Percentiles rank a stretch among this genome's conserved stretches.
phyloP scores from a whole-genome alignment of 1,139 yeast species.

The Blastobotrys aristatus region DNA sequence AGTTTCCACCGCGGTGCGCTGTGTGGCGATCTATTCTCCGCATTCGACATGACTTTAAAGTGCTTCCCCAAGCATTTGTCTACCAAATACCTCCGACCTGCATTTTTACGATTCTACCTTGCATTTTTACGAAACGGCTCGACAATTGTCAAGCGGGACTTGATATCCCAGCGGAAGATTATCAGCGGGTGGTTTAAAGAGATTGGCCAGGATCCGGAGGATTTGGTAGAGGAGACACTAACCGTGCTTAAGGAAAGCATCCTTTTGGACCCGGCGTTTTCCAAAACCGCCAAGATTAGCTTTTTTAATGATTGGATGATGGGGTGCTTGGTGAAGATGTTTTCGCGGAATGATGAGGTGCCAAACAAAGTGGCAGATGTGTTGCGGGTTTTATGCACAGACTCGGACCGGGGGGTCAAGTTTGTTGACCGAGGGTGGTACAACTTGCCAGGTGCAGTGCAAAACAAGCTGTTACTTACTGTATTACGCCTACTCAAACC shows the following conservation, averaged over 20 bases:
- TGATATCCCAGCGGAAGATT: slow-evolving; percentile 52
- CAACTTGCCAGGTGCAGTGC: slow-evolving; percentile 23
- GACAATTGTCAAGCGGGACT: slow-evolving; percentile 55
- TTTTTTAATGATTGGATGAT: slow-evolving; percentile 76
- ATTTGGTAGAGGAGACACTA: slow-evolving; percentile 41
- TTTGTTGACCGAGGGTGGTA: slow-evolving; percentile 60
- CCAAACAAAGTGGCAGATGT: slow-evolving; percentile 43
- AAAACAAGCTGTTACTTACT: slow-evolving; percentile 61
- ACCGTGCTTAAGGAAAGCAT: slow-evolving; percentile 48
- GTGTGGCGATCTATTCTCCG: slow-evolving; percentile 53
- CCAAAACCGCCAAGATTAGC: slow-evolving; percentile 65
- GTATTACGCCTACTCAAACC: slow-evolving; percentile 67
- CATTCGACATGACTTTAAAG: slow-evolving; percentile 63
- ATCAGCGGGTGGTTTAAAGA: slow-evolving; percentile 64
- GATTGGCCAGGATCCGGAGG: slow-evolving; percentile 51
- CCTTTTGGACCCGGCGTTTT: slow-evolving; percentile 55
- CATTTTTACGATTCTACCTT: slow-evolving; percentile 60
- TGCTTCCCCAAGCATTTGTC: slow-evolving; percentile 56
- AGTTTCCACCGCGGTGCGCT: slow-evolving; percentile 46
- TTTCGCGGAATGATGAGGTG: slow-evolving; percentile 37
- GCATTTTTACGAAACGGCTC: slow-evolving; percentile 46
- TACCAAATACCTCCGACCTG: slow-evolving; percentile 46
- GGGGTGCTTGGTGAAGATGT: slow-evolving; percentile 52
- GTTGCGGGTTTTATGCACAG: slow-evolving; percentile 47
- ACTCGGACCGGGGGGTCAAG: slow-evolving; percentile 53